Conservation (phyloP, 2,329 filamentous ascomycete genomes). For the Pseudofabraea citricarpa region DNA sequence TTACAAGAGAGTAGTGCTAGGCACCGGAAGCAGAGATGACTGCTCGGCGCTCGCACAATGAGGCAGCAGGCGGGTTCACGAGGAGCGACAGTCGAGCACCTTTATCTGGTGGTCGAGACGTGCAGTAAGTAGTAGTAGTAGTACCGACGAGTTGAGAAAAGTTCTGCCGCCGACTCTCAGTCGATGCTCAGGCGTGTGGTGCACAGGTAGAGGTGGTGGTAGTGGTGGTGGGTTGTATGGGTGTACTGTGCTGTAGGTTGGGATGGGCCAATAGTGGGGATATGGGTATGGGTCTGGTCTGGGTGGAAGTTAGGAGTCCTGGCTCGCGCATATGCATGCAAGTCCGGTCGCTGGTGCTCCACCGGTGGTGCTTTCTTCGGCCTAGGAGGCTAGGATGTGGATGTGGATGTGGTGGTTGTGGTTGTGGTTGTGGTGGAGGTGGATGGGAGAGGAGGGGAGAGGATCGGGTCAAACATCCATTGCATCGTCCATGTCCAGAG, state of each 20-base stretch:
- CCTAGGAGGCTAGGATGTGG: not conserved
- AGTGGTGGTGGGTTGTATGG: no score
- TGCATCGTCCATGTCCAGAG: no score
- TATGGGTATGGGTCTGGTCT: not conserved
- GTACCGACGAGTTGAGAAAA: no score
- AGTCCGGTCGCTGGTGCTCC: not conserved
- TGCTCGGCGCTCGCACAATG: not conserved
- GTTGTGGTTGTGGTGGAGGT: not conserved
- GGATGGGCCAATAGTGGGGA: slow-evolving; percentile 1
- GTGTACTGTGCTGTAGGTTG: not conserved
- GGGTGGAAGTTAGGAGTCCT: not conserved
- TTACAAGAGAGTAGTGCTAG: no score
- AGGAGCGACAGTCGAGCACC: not conserved
- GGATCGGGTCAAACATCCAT: no score
- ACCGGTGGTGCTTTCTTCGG: not conserved
- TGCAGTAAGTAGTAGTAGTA: not conserved
- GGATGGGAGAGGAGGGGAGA: not conserved
- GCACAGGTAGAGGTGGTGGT: slow-evolving; percentile 1
- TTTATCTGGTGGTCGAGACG: not conserved
- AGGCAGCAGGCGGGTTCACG: not conserved
- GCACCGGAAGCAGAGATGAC: not conserved
- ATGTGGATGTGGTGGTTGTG: not conserved
- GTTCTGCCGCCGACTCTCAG: slow-evolving; percentile 2
- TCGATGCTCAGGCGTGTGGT: no score
- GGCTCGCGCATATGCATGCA: not conserved